Conservation (phyloP, 164 flowering plant genomes). For the Malania oleifera region DNA sequence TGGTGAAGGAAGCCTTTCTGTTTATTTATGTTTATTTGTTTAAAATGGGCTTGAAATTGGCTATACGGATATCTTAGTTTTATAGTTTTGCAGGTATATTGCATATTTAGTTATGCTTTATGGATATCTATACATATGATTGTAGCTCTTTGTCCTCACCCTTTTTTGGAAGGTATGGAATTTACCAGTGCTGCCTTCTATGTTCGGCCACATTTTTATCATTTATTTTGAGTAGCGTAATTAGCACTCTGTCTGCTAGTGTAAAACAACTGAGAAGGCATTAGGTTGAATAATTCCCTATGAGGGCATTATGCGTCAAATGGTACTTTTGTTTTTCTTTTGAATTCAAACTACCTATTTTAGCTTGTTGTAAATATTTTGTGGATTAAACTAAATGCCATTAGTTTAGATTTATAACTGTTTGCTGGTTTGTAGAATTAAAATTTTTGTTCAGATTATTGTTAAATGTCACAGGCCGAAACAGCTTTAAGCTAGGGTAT, state of each 20-base stretch:
- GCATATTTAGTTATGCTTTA: conserved; percentile 10
- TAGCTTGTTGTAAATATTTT: too few species aligned
- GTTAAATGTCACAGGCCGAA: neutral
- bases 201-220: conserved; percentile 7
- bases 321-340: too few species aligned
- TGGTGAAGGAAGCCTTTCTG: neutral
- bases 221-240: too few species aligned
- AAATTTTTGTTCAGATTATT: neutral
- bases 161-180: conserved; percentile 34
- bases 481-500: neutral
- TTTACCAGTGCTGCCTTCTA: conserved; percentile 7
- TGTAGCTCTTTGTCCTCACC: conserved; percentile 22
- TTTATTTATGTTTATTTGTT: neutral
- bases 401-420: too few species aligned
- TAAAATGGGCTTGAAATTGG: neutral
- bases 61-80: conserved; percentile 17
- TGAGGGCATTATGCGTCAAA: too few species aligned
- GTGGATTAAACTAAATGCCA: too few species aligned
- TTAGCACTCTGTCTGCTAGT: too few species aligned
- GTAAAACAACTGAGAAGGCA: too few species aligned
- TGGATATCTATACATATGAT: conserved; percentile 19
- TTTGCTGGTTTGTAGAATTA: too few species aligned
- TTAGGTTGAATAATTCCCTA: neutral
- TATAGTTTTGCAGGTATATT: conserved; percentile 42
- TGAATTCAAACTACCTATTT: too few species aligned